phyloP scores from a whole-genome alignment of 305 asterid genomes.

The Fraxinus latifolia region DNA sequence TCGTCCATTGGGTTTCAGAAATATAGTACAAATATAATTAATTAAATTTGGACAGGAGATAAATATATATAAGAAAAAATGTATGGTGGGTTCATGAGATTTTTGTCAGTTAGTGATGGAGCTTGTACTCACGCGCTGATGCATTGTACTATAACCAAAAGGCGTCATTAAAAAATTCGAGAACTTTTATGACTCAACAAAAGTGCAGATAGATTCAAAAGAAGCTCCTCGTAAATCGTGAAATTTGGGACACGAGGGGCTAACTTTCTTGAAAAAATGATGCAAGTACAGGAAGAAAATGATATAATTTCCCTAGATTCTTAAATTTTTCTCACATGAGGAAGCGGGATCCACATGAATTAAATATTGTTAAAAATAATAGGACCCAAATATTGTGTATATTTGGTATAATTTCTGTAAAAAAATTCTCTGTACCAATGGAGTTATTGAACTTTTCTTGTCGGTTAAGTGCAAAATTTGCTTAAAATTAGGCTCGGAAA shows the following conservation, averaged over 20 bases:
- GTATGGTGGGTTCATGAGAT: neutral
- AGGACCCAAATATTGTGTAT: no score
- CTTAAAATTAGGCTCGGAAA: neutral
- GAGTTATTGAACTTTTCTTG: neutral
- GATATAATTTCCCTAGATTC: no score
- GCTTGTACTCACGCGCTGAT: neutral
- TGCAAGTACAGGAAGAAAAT: no score
- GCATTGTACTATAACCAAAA: neutral
- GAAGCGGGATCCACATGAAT: no score
- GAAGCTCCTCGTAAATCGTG: neutral
- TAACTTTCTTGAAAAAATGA: no score
- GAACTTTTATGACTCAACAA: neutral
- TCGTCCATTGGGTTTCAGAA: conserved; percentile 31
- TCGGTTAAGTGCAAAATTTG: neutral
- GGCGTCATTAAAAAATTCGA: no score
- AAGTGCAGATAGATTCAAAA: neutral
- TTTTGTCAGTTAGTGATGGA: neutral
- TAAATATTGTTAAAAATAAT: no score
- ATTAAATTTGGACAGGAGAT: neutral
- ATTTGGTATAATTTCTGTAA: no score
- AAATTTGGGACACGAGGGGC: neutral
- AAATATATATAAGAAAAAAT: neutral
- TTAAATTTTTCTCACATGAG: no score
- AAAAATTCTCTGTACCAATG: no score
- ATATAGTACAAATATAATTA: conserved; percentile 17